Base-by-base conservation (phyloP, 352 stramenopile genomes). In the Pilasporangium apinafurcum region DNA sequence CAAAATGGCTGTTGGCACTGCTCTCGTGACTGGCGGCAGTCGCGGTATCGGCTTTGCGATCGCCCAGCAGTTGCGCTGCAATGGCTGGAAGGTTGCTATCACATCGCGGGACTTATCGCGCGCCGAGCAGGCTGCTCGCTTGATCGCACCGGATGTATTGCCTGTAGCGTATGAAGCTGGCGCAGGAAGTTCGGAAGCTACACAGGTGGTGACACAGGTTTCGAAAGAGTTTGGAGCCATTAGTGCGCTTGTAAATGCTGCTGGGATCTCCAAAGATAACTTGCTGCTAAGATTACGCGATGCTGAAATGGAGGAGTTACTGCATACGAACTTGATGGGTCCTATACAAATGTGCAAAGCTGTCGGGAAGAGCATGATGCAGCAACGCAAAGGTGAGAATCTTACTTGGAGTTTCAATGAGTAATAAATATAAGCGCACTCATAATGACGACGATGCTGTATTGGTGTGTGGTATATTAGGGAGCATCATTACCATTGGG, bases 401-500 rank as follows among this genome's bases (percentile, higher is more conserved):
- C 9, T 4, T 0, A 10, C 38, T 4, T 12, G 20, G 4, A 43
- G 17, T 21, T 29, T 12, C 6, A 42, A 42, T 25, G 9, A 16
- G 6, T 9, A 18, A 37, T 16, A 18, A 20, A 22, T 17, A 6
- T 29, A 12, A 18, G 20, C 2, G 34, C 14, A 22, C 17, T 13
- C 13, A 8, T n/a, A 17, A 18, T 27, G 34, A 12, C 29, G 40
- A n/a, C n/a, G 10, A 48, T 25, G 24, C 7, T 28, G 1, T 25
- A 1, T 2, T 27, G n/a, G 13, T 18, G 30, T 33, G 42, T 13
- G 12, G 21, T 25, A 1, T 14, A 26, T n/a, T 39, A 68, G 75
- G 75, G 33, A 77, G 62, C 33, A 87, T 95, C 52, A 60, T 95
- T n/a, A 85, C 71, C 33, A 84, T 95, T 29, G 84, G 84, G 4